A percentile compares a stretch with the other conserved stretches of the same genome.
phyloP scores from a whole-genome alignment of 1,284 basidiomycete genomes.

The Rhodotorula sp. region DNA sequence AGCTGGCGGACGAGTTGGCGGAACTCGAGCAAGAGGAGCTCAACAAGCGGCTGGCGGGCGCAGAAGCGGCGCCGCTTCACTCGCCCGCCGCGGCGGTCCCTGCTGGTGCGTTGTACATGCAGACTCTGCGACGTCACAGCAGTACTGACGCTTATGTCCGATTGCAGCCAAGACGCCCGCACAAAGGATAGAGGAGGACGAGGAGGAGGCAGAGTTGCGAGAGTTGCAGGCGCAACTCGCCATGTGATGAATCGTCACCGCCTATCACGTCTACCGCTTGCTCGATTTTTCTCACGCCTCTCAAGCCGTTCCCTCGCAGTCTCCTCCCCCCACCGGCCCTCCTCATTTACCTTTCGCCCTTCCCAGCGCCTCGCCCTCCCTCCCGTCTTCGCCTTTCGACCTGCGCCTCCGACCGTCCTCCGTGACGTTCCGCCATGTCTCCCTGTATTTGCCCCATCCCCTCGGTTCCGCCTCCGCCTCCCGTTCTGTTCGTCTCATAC shows the following conservation, averaged over 20 bases:
- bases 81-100: slow-evolving; percentile 57
- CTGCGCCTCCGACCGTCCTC: neutral
- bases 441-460: neutral
- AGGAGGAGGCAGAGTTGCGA: slow-evolving; percentile 88
- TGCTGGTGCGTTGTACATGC: slow-evolving; percentile 1
- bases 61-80: slow-evolving; percentile 87
- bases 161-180: slow-evolving; percentile 50
- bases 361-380: neutral
- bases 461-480: neutral
- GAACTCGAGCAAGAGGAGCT: slow-evolving; percentile 90
- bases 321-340: neutral
- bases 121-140: fast-evolving
- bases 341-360: neutral
- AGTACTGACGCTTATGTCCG: neutral
- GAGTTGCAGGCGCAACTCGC: slow-evolving; percentile 88
- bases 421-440: too few relatives aligned
- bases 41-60: slow-evolving; percentile 80
- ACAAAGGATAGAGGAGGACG: slow-evolving; percentile 69
- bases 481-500: neutral
- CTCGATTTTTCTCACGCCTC: too few relatives aligned
- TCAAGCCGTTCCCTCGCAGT: neutral
- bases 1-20: slow-evolving; percentile 77
- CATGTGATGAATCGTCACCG: slow-evolving; percentile 58
- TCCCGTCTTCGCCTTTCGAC: neutral
- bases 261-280: neutral